Evolutionary conservation across 148 eudicot species (phyloP).

Genomic region (Drosera capensis): DNA sequence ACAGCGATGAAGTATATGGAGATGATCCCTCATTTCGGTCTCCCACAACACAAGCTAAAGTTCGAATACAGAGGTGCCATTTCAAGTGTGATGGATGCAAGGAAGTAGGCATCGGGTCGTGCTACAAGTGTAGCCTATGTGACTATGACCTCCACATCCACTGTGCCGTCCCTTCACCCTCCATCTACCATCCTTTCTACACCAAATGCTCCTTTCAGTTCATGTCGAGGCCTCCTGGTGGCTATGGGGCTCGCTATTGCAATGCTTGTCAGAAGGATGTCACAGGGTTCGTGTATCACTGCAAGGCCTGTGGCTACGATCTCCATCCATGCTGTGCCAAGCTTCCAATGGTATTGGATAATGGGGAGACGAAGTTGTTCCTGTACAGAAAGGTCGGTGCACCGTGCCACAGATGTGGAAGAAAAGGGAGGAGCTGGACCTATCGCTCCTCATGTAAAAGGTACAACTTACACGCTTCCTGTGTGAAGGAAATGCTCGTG

Average conservation of each 20-base stretch:
- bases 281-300: constrained; percentile 29
- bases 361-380: constrained; percentile 18
- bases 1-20: too few relatives aligned
- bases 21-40: too few relatives aligned
- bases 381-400: constrained; percentile 18
- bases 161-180: constrained; percentile 11
- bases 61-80: constrained; percentile 21
- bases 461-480: constrained; percentile 21
- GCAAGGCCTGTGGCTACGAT: constrained; percentile 20
- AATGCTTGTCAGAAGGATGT: constrained; percentile 16
- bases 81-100: constrained; percentile 27
- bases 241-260: constrained; percentile 13
- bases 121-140: constrained; percentile 13
- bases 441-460: constrained; percentile 19
- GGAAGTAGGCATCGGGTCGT: constrained; percentile 21
- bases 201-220: constrained; percentile 23
- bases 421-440: constrained; percentile 24
- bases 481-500: constrained; percentile 15
- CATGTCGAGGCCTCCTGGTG: constrained; percentile 11
- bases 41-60: constrained; percentile 21
- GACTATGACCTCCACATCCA: constrained; percentile 20
- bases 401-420: constrained; percentile 21
- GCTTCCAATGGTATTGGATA: constrained; percentile 13
- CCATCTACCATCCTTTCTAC: constrained; percentile 23
- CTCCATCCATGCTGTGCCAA: constrained; percentile 24